phyloP scores from a whole-genome alignment of 2,329 filamentous ascomycete species.

The Pseudocercospora fijiensis region DNA sequence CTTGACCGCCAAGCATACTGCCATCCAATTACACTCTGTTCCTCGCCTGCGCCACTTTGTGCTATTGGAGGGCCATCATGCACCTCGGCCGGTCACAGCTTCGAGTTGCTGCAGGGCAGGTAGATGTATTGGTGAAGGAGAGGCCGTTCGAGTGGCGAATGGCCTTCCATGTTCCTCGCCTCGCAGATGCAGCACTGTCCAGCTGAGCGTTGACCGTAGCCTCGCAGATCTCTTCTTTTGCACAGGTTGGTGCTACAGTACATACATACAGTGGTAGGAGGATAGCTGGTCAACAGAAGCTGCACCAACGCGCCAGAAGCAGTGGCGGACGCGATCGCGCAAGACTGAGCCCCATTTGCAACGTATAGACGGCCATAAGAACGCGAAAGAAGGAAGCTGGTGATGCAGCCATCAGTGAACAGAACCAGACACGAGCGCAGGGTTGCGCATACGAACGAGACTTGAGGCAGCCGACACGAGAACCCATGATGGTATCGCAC shows the following conservation, averaged over 20 bases:
- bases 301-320: background rate
- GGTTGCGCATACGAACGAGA: slow-evolving; percentile 5
- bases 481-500: slow-evolving; percentile 33
- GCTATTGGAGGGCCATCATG: slow-evolving; percentile 17
- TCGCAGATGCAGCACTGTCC: background rate
- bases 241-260: background rate
- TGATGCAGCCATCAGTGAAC: background rate
- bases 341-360: background rate
- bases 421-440: slow-evolving; percentile 1
- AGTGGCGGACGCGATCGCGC: background rate
- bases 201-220: slow-evolving; percentile 1
- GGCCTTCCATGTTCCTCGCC: background rate
- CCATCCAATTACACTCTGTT: slow-evolving; percentile 12
- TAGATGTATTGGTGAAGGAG: slow-evolving; percentile 6
- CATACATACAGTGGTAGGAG: background rate
- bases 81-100: slow-evolving; percentile 15
- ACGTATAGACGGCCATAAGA: background rate
- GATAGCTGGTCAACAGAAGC: background rate
- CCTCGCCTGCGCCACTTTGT: slow-evolving; percentile 8
- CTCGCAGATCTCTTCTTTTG: background rate
- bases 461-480: background rate
- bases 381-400: background rate
- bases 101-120: slow-evolving; percentile 14
- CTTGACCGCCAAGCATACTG: background rate
- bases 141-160: slow-evolving; percentile 7